Evolutionary conservation across 768 basidiomycete genomes (phyloP).

Genomic region (Tephrocybe rancida): DNA sequence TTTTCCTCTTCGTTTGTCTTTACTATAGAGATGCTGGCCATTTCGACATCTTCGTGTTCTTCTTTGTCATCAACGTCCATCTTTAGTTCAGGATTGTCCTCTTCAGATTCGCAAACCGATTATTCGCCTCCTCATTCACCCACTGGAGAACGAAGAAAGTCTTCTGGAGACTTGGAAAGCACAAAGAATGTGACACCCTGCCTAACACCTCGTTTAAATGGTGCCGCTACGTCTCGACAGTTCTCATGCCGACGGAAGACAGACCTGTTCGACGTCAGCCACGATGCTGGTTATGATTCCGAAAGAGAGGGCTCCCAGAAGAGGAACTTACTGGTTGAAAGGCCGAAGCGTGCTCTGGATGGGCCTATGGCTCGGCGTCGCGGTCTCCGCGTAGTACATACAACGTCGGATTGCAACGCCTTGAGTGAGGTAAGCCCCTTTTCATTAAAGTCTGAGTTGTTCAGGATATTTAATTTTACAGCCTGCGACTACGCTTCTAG

Average conservation of each 20-base stretch:
- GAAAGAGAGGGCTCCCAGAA: slow-evolving; percentile 9
- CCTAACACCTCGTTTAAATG: not conserved
- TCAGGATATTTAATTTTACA: not conserved
- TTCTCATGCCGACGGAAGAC: not conserved
- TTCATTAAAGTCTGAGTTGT: not conserved
- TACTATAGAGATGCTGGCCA: slow-evolving; percentile 16
- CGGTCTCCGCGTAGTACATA: not conserved
- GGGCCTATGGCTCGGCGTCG: not conserved
- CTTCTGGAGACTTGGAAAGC: not conserved
- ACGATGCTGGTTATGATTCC: slow-evolving; percentile 19
- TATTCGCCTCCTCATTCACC: slow-evolving; percentile 16
- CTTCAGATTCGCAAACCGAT: slow-evolving; percentile 19
- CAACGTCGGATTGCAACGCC: not conserved
- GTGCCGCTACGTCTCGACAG: slow-evolving; percentile 9
- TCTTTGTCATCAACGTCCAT: slow-evolving; percentile 13
- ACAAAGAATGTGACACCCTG: not conserved
- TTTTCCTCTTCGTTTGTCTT: slow-evolving; percentile 1
- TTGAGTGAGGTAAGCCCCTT: not conserved
- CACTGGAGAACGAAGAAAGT: not conserved
- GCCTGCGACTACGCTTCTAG: not conserved
- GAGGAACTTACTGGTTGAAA: not conserved
- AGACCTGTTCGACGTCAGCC: not conserved
- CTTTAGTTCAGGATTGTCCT: slow-evolving; percentile 11
- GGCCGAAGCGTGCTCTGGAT: not conserved
- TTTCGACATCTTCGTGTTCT: slow-evolving; percentile 17